Conservation (phyloP, 2,329 filamentous ascomycete genomes). For the Calonectria montana region DNA sequence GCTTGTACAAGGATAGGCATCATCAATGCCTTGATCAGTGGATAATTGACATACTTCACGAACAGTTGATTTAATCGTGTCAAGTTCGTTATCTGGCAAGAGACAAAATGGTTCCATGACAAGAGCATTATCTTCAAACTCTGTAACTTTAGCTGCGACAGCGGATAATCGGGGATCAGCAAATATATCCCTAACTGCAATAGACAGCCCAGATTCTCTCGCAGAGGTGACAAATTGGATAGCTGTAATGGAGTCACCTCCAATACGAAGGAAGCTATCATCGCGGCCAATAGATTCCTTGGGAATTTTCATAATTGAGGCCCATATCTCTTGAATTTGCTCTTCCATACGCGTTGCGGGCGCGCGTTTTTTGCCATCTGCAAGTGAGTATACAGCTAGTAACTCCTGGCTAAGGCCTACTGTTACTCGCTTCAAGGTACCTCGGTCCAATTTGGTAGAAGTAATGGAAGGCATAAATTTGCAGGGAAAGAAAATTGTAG, state of each 20-base stretch:
- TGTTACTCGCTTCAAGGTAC: not conserved
- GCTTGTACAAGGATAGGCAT: conserved; percentile 14
- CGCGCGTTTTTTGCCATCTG: not conserved
- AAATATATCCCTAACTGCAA: conserved; percentile 60
- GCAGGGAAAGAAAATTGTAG: conserved; percentile 27
- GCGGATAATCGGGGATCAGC: conserved; percentile 3
- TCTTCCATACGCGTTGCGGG: conserved; percentile 15
- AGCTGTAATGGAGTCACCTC: conserved; percentile 60
- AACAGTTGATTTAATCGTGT: not conserved
- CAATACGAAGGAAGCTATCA: conserved; percentile 61
- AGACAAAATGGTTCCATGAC: not conserved
- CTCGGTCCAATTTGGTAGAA: conserved; percentile 30
- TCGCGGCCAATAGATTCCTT: conserved; percentile 50
- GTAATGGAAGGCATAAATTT: conserved; percentile 26
- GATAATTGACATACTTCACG: not conserved
- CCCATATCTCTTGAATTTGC: conserved; percentile 51
- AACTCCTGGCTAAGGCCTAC: not conserved
- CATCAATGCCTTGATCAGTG: conserved; percentile 41
- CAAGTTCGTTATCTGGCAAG: not conserved
- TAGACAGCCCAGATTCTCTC: conserved; percentile 49
- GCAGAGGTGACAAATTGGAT: conserved; percentile 61
- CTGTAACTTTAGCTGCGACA: conserved; percentile 30
- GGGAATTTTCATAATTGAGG: conserved; percentile 47
- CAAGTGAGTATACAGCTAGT: not conserved
- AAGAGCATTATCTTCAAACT: not conserved